phyloP scores from a whole-genome alignment of 164 flowering plant genomes.

The Umbilicus rupestris region DNA sequence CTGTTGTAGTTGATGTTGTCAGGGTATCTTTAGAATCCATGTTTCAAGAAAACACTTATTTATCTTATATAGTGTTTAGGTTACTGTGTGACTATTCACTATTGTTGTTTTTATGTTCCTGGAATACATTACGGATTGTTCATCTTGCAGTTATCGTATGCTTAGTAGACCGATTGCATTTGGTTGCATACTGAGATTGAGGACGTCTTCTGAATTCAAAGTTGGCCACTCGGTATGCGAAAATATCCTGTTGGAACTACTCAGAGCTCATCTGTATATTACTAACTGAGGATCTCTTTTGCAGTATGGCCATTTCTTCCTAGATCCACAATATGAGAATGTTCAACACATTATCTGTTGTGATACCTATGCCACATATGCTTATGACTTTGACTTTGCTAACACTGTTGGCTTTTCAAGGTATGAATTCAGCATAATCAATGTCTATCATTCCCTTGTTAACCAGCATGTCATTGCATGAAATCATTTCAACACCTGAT shows the following conservation, averaged over 20 bases:
- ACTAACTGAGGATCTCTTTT: slow-evolving; percentile 13
- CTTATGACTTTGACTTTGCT: slow-evolving; percentile 90
- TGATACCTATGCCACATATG: slow-evolving; percentile 92
- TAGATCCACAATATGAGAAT: slow-evolving; percentile 97
- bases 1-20: background rate
- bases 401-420: slow-evolving; percentile 66
- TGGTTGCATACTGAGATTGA: slow-evolving; percentile 76
- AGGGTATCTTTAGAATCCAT: background rate
- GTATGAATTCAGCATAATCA: slow-evolving; percentile 23
- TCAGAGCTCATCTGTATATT: background rate
- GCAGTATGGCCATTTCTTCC: slow-evolving; percentile 98
- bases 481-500: background rate
- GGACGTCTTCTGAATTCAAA: slow-evolving; percentile 88
- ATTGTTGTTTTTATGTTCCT: background rate
- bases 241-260: background rate
- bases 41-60: background rate
- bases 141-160: slow-evolving; percentile 81
- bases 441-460: background rate
- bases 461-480: background rate
- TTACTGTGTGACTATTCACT: background rate
- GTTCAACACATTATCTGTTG: slow-evolving; percentile 98
- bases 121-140: background rate
- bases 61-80: background rate
- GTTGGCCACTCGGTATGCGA: slow-evolving; percentile 65
- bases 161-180: slow-evolving; percentile 93